Evolutionary conservation across 768 basidiomycete genomes (phyloP), one percentile per base, ranked within the genome.

Genomic region (Trametes coccinea): DNA sequence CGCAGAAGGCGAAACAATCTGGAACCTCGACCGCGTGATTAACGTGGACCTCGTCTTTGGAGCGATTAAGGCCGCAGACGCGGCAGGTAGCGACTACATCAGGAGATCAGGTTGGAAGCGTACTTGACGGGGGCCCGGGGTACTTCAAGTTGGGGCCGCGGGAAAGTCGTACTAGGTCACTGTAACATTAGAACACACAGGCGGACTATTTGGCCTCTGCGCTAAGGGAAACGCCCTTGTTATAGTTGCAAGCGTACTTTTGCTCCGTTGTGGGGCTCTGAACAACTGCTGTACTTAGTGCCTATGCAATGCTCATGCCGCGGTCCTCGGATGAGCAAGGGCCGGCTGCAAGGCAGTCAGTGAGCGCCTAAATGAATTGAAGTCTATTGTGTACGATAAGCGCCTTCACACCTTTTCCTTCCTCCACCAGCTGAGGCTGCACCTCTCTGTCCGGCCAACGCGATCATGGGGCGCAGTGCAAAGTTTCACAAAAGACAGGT

Each of bases 401-500:
- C 22, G 22, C 22, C 22, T 22, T 22, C 22, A 22, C 48, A 49
- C 13, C 8, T 34, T 43, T 30, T 44, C 6, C 57, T 30, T 39
- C 39, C 56, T 39, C 39, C 34, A 37, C 11, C 34, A 22, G 22
- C 22, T 29, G 30, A 41, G 34, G 14, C 46, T 16, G 30, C 48
- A n/a, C 43, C 27, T 27, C 14, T 6, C 29, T 30, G 37, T 17
- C 11, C 46, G 11, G 46, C 8, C 45, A 9, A 2, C 45, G 17
- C 2, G 40, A 16, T 30, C 47, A 88, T 88, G 86, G 87, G 87
- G 16, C 84, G 81, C 66, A 87, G 84, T 62, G 86, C 87, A 14
- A 88, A 88, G 69, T 59, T 85, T 22, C 85, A 85, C 70, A 88
- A 88, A 71, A 77, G 85, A 63, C 72, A 80, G 60, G 85, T 85